These are phyloP conservation scores for Mycena epipterygia DNA, from an alignment of 768 basidiomycete species.

Conservation along the genomic window DNA sequence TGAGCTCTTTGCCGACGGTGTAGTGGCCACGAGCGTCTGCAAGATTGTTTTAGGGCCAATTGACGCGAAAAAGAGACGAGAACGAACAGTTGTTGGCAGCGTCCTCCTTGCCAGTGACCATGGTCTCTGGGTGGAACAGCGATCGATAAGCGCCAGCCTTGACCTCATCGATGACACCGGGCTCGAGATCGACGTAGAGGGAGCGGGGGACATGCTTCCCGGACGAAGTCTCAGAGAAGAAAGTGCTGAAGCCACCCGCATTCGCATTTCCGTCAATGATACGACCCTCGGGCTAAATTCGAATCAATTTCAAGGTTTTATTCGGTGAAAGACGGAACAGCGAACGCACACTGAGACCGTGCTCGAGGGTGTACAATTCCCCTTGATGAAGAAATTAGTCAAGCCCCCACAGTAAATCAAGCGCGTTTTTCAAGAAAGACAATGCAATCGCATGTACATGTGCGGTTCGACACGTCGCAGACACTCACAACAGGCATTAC, in stretches of 20 bases:
- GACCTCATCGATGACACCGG: slow-evolving; percentile 98
- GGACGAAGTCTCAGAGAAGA: slow-evolving; percentile 97
- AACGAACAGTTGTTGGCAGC: slow-evolving; percentile 97
- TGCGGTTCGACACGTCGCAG: slow-evolving; percentile 39
- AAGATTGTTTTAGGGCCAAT: neutral
- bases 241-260: slow-evolving; percentile 98
- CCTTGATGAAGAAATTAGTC: slow-evolving; percentile 67
- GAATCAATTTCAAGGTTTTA: slow-evolving; percentile 38
- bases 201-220: slow-evolving; percentile 99
- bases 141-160: slow-evolving; percentile 95
- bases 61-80: slow-evolving; percentile 13
- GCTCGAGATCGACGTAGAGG: slow-evolving; percentile 97
- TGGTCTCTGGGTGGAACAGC: slow-evolving; percentile 99
- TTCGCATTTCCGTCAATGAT: slow-evolving; percentile 81
- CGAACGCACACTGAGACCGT: slow-evolving; percentile 89
- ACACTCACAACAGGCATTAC: slow-evolving; percentile 97
- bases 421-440: slow-evolving; percentile 44
- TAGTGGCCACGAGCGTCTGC: slow-evolving; percentile 98
- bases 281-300: slow-evolving; percentile 90
- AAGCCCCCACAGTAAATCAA: slow-evolving; percentile 45
- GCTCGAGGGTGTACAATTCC: slow-evolving; percentile 99
- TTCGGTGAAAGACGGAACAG: slow-evolving; percentile 4
- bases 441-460: slow-evolving; percentile 33
- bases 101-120: slow-evolving; percentile 99
- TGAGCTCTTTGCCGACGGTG: slow-evolving; percentile 98